phyloP scores from a whole-genome alignment of 768 basidiomycete genomes.

The Austroboletus eburneus region DNA sequence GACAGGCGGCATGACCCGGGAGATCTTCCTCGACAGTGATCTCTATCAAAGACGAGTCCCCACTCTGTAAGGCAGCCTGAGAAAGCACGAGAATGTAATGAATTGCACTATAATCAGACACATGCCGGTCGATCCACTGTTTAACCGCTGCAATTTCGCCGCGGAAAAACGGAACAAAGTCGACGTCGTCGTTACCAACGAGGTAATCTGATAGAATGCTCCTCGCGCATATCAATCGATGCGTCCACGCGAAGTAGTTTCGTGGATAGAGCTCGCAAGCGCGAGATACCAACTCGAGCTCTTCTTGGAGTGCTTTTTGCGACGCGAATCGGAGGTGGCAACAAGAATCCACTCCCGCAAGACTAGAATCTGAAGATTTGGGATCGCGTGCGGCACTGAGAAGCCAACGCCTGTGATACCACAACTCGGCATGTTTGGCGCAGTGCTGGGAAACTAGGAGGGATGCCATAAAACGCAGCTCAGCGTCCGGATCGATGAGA shows the following conservation, averaged over 20 bases:
- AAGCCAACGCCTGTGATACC: conserved; percentile 71
- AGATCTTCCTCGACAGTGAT: conserved; percentile 4
- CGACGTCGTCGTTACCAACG: conserved; percentile 9
- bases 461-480: conserved; percentile 45
- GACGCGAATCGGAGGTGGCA: conserved; percentile 22
- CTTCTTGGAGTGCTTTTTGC: conserved; percentile 36
- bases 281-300: conserved; percentile 43
- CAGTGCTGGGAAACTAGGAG: conserved; percentile 50
- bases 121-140: conserved; percentile 58
- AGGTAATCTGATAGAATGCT: conserved; percentile 20
- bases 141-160: conserved; percentile 37
- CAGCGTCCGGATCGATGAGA: conserved; percentile 36
- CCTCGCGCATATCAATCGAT: conserved; percentile 51
- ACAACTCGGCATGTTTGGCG: conserved; percentile 63
- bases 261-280: conserved; percentile 64
- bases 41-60: conserved; percentile 3
- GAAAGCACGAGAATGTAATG: conserved; percentile 48
- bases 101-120: conserved; percentile 64
- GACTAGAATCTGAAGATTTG: background rate
- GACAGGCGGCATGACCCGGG: conserved; percentile 42
- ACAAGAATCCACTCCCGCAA: background rate
- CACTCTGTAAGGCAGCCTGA: conserved; percentile 7
- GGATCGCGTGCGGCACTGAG: conserved; percentile 34
- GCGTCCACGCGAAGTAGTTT: conserved; percentile 72
- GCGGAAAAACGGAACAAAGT: conserved; percentile 31